phyloP scores from a whole-genome alignment of 768 basidiomycete species.

The Suillus cothurnatus region DNA sequence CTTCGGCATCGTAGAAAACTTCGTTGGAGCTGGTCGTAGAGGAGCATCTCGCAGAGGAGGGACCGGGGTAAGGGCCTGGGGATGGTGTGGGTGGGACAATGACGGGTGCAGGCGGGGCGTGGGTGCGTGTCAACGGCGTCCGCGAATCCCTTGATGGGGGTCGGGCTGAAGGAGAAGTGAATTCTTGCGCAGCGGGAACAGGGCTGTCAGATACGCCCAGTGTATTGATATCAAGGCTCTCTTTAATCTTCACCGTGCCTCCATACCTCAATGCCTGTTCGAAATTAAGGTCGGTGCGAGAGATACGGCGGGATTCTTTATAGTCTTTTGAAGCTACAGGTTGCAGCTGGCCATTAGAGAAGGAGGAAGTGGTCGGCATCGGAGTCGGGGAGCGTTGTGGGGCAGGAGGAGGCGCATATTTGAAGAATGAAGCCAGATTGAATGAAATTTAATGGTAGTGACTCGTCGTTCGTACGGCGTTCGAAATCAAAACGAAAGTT shows the following conservation, averaged over 20 bases:
- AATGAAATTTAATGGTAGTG: neutral
- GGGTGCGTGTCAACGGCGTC: conserved; percentile 36
- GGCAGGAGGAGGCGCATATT: conserved; percentile 46
- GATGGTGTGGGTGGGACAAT: conserved; percentile 73
- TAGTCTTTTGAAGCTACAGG: conserved; percentile 59
- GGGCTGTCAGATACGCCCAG: conserved; percentile 60
- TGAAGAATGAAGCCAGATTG: conserved; percentile 73
- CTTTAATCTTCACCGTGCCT: conserved; percentile 68
- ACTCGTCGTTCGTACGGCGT: neutral
- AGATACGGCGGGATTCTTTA: conserved; percentile 52
- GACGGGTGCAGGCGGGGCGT: conserved; percentile 44
- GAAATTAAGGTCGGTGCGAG: conserved; percentile 80
- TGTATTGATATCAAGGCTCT: conserved; percentile 69
- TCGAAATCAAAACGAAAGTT: neutral
- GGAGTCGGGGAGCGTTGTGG: conserved; percentile 37
- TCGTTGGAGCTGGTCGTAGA: conserved; percentile 60
- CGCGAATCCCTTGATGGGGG: conserved; percentile 38
- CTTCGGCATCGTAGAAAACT: conserved; percentile 65
- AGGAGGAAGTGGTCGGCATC: conserved; percentile 48
- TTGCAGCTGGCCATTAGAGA: conserved; percentile 48
- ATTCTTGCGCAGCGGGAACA: conserved; percentile 41
- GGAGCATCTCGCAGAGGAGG: conserved; percentile 35
- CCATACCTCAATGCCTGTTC: conserved; percentile 71
- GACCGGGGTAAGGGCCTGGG: conserved; percentile 34
- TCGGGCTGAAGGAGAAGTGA: conserved; percentile 44